Evolutionary conservation across 805 yeast genomes (phyloP).

Genomic region (Cyberlindnera bimundalis): DNA sequence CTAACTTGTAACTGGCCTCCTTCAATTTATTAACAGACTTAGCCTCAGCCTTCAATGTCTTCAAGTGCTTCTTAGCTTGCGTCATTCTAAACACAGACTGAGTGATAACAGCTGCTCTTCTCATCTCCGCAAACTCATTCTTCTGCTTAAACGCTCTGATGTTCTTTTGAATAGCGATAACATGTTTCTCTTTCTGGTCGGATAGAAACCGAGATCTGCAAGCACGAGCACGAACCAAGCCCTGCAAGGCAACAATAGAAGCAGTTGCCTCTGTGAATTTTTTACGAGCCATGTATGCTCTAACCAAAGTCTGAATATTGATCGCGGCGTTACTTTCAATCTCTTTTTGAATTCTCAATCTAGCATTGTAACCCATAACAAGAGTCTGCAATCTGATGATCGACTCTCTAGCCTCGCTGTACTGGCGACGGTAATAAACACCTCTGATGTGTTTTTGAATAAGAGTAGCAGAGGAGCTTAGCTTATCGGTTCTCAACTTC

Average conservation of each 20-base stretch:
- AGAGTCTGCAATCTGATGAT: slow-evolving; percentile 56
- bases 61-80: slow-evolving; percentile 63
- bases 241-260: slow-evolving; percentile 44
- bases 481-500: slow-evolving; percentile 75
- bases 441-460: slow-evolving; percentile 82
- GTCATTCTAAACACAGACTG: slow-evolving; percentile 79
- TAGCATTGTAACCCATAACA: slow-evolving; percentile 57
- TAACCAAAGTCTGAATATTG: slow-evolving; percentile 61
- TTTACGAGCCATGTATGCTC: slow-evolving; percentile 51
- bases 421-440: slow-evolving; percentile 58
- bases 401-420: slow-evolving; percentile 49
- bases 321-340: slow-evolving; percentile 61
- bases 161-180: slow-evolving; percentile 66
- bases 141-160: slow-evolving; percentile 71
- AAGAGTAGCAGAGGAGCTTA: slow-evolving; percentile 71
- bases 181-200: slow-evolving; percentile 57
- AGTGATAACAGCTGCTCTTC: slow-evolving; percentile 59
- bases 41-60: slow-evolving; percentile 74
- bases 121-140: slow-evolving; percentile 40
- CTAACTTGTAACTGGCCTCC: slow-evolving; percentile 90
- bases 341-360: slow-evolving; percentile 53
- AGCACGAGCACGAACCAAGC: slow-evolving; percentile 47
- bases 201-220: slow-evolving; percentile 50
- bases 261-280: slow-evolving; percentile 27
- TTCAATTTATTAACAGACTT: slow-evolving; percentile 85